These are phyloP conservation scores for Fusarium brachygibbosum DNA, from an alignment of 2,329 filamentous ascomycete species.

Conservation along the genomic window DNA sequence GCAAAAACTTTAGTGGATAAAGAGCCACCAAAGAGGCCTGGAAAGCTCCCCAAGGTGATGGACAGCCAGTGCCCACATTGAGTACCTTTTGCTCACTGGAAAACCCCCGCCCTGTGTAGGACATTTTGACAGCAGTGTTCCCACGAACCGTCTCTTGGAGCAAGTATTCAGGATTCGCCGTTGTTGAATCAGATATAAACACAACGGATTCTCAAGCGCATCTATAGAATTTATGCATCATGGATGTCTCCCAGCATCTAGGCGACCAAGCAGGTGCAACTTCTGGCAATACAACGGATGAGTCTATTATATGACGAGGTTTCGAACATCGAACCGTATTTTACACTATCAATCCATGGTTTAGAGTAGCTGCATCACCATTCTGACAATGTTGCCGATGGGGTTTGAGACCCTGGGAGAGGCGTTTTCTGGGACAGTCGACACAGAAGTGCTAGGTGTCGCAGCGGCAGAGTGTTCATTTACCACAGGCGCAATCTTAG, in stretches of 20 bases:
- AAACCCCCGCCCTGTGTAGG: no score
- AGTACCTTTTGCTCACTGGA: no score
- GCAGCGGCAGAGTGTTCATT: background rate
- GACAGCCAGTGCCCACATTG: no score
- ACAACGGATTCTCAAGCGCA: background rate
- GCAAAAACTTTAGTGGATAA: background rate
- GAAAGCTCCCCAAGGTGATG: no score
- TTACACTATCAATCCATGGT: accelerated
- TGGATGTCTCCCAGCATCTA: no score
- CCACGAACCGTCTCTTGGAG: background rate
- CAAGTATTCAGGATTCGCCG: no score
- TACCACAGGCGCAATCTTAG: background rate
- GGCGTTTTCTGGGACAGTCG: conserved; percentile 15
- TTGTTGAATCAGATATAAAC: background rate
- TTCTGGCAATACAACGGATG: background rate
- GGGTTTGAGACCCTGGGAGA: conserved; percentile 19
- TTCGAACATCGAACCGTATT: background rate
- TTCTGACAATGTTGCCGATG: conserved; percentile 7
- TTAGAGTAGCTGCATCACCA: background rate
- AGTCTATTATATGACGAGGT: no score
- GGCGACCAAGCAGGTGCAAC: background rate
- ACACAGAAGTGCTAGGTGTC: conserved; percentile 17
- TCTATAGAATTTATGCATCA: background rate
- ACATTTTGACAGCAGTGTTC: background rate
- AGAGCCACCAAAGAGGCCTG: no score